These are phyloP conservation scores for Pseudophaeomoniella oleicola DNA, from an alignment of 2,329 filamentous ascomycete species.

Conservation along the genomic window DNA sequence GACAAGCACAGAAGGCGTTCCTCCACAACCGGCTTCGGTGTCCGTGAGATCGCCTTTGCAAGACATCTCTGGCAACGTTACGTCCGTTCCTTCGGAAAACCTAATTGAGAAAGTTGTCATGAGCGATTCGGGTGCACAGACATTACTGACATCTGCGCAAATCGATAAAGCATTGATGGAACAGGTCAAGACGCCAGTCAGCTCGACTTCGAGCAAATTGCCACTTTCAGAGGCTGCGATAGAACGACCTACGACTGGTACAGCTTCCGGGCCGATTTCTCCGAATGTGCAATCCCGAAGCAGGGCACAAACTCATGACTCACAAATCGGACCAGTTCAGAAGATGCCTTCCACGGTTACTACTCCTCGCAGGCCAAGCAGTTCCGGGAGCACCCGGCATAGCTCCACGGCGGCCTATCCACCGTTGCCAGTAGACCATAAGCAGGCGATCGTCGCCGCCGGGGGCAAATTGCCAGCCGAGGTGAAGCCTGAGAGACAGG, in stretches of 20 bases:
- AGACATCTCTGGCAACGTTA: slow-evolving; percentile 47
- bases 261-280: slow-evolving; percentile 10
- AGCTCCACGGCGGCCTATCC: slow-evolving; percentile 39
- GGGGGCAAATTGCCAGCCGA: slow-evolving; percentile 36
- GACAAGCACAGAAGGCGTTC: not conserved
- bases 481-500: slow-evolving; percentile 21
- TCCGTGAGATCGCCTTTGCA: slow-evolving; percentile 39
- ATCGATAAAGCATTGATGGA: slow-evolving; percentile 58
- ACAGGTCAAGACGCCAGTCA: not conserved
- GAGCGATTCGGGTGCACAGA: slow-evolving; percentile 65
- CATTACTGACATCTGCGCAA: slow-evolving; percentile 63
- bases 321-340: slow-evolving; percentile 17
- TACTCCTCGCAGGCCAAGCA: slow-evolving; percentile 47
- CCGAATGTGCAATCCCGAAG: slow-evolving; percentile 23
- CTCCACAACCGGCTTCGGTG: not conserved
- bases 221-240: not conserved
- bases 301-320: slow-evolving; percentile 14
- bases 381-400: slow-evolving; percentile 52
- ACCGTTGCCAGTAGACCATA: slow-evolving; percentile 70
- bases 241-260: not conserved
- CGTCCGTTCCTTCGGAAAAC: slow-evolving; percentile 16
- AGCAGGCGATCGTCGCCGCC: slow-evolving; percentile 69
- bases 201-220: not conserved
- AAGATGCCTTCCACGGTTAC: slow-evolving; percentile 12
- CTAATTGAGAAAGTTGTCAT: slow-evolving; percentile 18